Conservation (phyloP, 2,329 filamentous ascomycete species). For the Claviceps maximensis region DNA sequence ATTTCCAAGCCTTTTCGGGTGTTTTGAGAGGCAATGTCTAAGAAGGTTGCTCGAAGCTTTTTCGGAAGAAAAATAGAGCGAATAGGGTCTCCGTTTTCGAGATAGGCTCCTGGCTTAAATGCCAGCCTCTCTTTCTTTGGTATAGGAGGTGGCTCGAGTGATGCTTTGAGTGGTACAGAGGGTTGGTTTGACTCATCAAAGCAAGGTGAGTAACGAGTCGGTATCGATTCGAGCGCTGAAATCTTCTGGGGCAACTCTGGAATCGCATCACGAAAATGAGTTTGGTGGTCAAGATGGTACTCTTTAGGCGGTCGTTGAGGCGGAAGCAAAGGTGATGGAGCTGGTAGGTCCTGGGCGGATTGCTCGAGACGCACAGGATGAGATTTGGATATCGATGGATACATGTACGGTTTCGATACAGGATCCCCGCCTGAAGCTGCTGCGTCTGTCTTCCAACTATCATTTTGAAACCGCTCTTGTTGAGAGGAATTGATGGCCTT, state of each 20-base stretch:
- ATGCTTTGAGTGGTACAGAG: slow-evolving; percentile 18
- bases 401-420: slow-evolving; percentile 30
- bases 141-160: slow-evolving; percentile 12
- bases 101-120: slow-evolving; percentile 61
- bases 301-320: slow-evolving; percentile 23
- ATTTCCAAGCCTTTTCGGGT: slow-evolving; percentile 78
- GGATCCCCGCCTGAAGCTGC: slow-evolving; percentile 15
- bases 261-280: background rate
- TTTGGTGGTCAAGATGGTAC: slow-evolving; percentile 4
- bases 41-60: slow-evolving; percentile 59
- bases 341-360: slow-evolving; percentile 7
- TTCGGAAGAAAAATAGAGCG: slow-evolving; percentile 79
- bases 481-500: slow-evolving; percentile 25
- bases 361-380: slow-evolving; percentile 32
- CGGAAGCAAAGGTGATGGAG: slow-evolving; percentile 12
- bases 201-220: slow-evolving; percentile 5
- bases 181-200: slow-evolving; percentile 6
- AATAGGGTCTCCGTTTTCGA: slow-evolving; percentile 79
- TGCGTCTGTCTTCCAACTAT: background rate
- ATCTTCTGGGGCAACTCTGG: slow-evolving; percentile 19
- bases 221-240: slow-evolving; percentile 7
- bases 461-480: background rate
- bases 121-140: slow-evolving; percentile 50
- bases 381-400: slow-evolving; percentile 43
- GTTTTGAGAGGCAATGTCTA: slow-evolving; percentile 61